Conservation (phyloP, 345 rosid genomes). For the Psidium friedrichsthalianum region DNA sequence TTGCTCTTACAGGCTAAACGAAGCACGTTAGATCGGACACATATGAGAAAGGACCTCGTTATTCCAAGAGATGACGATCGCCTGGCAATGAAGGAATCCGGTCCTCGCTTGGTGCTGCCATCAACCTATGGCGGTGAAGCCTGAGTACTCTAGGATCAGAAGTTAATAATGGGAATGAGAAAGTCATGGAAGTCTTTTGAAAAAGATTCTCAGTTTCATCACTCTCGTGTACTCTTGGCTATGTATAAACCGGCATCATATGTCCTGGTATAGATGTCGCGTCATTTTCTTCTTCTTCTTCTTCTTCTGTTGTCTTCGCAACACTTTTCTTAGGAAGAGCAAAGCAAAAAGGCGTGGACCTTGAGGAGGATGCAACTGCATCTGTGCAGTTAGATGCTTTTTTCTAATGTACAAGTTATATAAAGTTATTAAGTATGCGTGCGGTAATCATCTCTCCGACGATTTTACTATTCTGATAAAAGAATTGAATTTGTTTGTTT, state of each 20-base stretch:
- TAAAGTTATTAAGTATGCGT: background rate
- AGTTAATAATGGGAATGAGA: background rate
- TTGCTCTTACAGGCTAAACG: background rate
- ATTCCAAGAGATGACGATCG: background rate
- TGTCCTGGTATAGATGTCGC: background rate
- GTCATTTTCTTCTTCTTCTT: background rate
- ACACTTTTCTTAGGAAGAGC: background rate
- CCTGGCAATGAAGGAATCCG: background rate
- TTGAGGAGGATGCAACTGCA: background rate
- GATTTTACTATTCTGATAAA: background rate
- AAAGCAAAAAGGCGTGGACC: background rate
- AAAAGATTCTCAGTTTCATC: background rate
- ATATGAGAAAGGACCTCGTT: background rate
- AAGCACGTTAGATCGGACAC: background rate
- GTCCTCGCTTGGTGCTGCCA: background rate
- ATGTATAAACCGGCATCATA: background rate
- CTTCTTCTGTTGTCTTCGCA: background rate
- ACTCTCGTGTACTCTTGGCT: background rate
- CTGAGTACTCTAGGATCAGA: background rate
- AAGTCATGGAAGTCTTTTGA: background rate
- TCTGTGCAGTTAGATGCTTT: background rate
- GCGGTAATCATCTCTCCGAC: background rate
- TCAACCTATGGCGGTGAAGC: background rate
- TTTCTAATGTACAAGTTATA: background rate
- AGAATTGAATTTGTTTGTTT: background rate